A percentile compares a stretch with the other conserved stretches of the same genome.
phyloP scores from a whole-genome alignment of 495 filamentous ascomycete genomes.

The Parathielavia appendiculata region DNA sequence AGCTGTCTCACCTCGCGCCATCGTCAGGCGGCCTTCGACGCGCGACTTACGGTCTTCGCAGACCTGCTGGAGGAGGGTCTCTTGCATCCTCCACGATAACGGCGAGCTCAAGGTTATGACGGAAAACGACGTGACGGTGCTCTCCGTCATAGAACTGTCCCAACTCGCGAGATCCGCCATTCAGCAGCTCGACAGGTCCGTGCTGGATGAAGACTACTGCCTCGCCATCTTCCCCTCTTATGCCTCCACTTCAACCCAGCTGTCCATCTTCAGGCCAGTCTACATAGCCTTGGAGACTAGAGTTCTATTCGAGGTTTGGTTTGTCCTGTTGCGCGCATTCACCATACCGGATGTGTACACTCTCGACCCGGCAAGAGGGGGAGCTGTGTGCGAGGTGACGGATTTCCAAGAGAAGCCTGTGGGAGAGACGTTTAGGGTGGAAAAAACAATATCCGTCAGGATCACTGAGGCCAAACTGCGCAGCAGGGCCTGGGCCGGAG shows the following conservation, averaged over 20 bases:
- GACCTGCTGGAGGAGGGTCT: constrained; percentile 74
- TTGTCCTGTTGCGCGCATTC: constrained; percentile 86
- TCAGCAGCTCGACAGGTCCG: constrained; percentile 83
- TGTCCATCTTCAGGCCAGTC: constrained; percentile 64
- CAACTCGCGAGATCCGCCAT: constrained; percentile 85
- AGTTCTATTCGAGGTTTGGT: constrained; percentile 93
- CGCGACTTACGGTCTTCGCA: constrained; percentile 39
- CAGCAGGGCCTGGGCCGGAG: constrained; percentile 23
- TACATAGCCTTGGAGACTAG: constrained; percentile 85
- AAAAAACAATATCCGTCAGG: constrained; percentile 52
- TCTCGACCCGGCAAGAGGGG: constrained; percentile 33
- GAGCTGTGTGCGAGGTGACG: constrained; percentile 37
- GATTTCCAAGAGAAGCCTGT: constrained; percentile 37
- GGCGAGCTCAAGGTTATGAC: constrained; percentile 87
- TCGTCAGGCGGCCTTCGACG: constrained; percentile 46
- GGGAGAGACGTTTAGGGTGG: constrained; percentile 53
- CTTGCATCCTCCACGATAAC: constrained; percentile 91
- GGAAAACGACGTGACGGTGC: constrained; percentile 70
- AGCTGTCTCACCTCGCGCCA: constrained; percentile 49
- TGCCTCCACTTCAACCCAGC: constrained; percentile 55
- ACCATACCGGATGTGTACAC: constrained; percentile 91
- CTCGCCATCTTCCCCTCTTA: constrained; percentile 87
- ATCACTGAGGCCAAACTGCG: constrained; percentile 56
- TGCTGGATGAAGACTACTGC: constrained; percentile 89
- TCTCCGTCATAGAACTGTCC: constrained; percentile 81